Conservation (phyloP, 225 moss, liverwort and hornwort genomes). For the Physcomitrellopsis africana region DNA sequence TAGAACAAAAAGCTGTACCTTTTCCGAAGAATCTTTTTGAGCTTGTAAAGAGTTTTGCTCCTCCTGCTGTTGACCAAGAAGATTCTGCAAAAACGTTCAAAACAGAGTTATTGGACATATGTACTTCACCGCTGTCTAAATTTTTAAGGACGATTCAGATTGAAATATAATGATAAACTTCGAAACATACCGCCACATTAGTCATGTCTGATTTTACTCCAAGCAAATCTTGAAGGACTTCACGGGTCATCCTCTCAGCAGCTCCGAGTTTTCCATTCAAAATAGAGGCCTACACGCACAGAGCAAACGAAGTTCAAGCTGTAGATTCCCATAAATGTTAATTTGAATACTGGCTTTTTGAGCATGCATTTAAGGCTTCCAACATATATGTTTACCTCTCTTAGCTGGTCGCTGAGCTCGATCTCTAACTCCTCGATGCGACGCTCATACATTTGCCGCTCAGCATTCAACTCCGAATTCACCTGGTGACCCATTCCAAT, state of each 20-base stretch:
- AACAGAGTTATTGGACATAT: slow-evolving; percentile 24
- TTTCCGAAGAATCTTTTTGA: slow-evolving; percentile 40
- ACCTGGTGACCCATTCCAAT: slow-evolving; percentile 80
- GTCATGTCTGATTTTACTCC: slow-evolving; percentile 92
- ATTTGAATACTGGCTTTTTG: not conserved
- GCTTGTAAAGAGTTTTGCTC: slow-evolving; percentile 61
- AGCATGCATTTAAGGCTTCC: slow-evolving; percentile 13
- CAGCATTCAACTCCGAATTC: slow-evolving; percentile 73
- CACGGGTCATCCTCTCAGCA: slow-evolving; percentile 92
- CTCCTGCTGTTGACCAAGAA: slow-evolving; percentile 68
- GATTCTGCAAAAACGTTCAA: slow-evolving; percentile 41
- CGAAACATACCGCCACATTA: slow-evolving; percentile 69
- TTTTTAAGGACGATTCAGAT: slow-evolving; percentile 9
- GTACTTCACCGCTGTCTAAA: not conserved
- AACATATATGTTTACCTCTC: slow-evolving; percentile 58
- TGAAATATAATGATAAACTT: not conserved
- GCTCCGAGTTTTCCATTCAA: slow-evolving; percentile 84
- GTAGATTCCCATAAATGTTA: not conserved
- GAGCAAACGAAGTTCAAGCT: slow-evolving; percentile 3
- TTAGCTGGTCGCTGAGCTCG: slow-evolving; percentile 66
- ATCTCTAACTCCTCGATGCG: slow-evolving; percentile 81
- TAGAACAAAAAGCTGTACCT: slow-evolving; percentile 32
- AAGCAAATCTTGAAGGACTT: slow-evolving; percentile 85
- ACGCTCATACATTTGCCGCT: slow-evolving; percentile 62
- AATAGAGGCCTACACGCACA: slow-evolving; percentile 56